A percentile compares a stretch with the other conserved stretches of the same genome.
These are phyloP conservation scores for Orbilia brochopaga DNA, from an alignment of 2,329 filamentous ascomycete species.

Conservation along the genomic window DNA sequence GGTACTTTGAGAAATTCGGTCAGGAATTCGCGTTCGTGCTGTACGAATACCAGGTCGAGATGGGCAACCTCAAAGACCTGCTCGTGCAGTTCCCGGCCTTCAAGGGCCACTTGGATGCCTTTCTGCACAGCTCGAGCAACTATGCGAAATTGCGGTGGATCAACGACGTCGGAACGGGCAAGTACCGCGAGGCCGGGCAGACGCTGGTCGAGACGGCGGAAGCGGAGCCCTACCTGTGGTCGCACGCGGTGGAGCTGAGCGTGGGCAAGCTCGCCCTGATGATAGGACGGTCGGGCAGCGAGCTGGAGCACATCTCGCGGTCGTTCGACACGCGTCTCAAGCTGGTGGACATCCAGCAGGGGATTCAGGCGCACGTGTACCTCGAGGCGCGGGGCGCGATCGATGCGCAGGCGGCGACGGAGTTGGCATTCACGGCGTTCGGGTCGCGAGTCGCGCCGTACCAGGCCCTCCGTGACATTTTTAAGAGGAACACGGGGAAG, in stretches of 20 bases:
- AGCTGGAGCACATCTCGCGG: conserved; percentile 60
- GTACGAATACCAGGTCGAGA: conserved; percentile 76
- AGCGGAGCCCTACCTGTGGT: conserved; percentile 82
- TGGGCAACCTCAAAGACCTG: conserved; percentile 70
- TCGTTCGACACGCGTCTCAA: conserved; percentile 70
- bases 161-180: conserved; percentile 81
- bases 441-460: conserved; percentile 24
- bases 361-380: conserved; percentile 73
- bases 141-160: conserved; percentile 89
- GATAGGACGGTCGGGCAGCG: conserved; percentile 59
- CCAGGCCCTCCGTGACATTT: conserved; percentile 63
- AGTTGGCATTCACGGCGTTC: conserved; percentile 76
- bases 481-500: conserved; percentile 72
- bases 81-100: conserved; percentile 66
- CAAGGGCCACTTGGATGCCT: conserved; percentile 74
- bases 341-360: conserved; percentile 79
- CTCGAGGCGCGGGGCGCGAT: conserved; percentile 73
- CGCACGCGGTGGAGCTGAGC: conserved; percentile 89
- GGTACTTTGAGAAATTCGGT: conserved; percentile 69
- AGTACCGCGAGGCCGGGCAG: conserved; percentile 74
- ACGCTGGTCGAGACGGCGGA: conserved; percentile 74
- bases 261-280: conserved; percentile 76
- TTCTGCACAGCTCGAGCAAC: conserved; percentile 73
- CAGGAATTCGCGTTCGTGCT: conserved; percentile 75
- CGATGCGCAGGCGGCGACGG: conserved; percentile 77